These are phyloP conservation scores for Letharia lupina DNA, from an alignment of 495 filamentous ascomycete genomes.

Conservation along the genomic window DNA sequence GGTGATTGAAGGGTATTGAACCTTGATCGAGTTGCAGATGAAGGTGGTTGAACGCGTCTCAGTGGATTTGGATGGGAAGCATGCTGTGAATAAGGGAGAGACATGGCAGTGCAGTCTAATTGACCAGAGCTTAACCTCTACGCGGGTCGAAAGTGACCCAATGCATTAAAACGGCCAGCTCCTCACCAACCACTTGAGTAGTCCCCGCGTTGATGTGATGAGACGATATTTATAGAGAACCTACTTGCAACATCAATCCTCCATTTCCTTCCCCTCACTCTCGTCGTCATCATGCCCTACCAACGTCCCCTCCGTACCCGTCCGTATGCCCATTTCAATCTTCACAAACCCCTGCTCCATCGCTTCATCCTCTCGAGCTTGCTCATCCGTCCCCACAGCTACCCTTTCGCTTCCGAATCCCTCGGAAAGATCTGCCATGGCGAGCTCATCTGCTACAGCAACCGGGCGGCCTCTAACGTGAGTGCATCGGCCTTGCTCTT, in stretches of 20 bases:
- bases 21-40: no score
- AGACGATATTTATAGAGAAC: no score
- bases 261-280: background rate
- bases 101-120: no score
- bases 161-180: no score
- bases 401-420: background rate
- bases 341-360: background rate
- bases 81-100: no score
- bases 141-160: no score
- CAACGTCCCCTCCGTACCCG: slow-evolving; percentile 10
- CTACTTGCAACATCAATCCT: background rate
- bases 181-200: no score
- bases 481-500: background rate
- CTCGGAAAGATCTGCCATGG: background rate
- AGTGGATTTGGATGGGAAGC: no score
- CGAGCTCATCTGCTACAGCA: background rate
- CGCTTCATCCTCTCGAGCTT: background rate
- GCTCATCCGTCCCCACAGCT: background rate
- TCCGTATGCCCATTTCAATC: background rate
- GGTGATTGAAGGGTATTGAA: no score
- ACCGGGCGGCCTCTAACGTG: background rate
- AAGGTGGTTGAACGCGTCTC: no score
- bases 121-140: no score
- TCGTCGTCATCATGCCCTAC: slow-evolving; percentile 13
- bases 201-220: no score